Conservation (phyloP, 371 early-diverging fungal species). For the Lichtheimia hyalospora region DNA sequence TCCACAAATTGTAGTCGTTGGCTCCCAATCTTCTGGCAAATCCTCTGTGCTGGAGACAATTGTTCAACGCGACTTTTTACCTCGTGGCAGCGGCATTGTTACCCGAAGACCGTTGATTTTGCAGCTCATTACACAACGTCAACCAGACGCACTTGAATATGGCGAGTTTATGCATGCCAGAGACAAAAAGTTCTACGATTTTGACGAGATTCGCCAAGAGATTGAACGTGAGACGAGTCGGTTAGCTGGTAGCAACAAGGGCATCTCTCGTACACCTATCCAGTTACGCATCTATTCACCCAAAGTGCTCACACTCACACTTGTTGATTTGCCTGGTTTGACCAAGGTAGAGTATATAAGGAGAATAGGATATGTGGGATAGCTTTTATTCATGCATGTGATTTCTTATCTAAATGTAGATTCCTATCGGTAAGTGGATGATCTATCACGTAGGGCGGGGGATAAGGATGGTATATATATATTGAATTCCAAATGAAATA, state of each 20-base stretch:
- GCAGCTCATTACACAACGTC: constrained; percentile 76
- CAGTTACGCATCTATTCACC: constrained; percentile 86
- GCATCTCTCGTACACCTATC: constrained; percentile 84
- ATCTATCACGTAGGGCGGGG: too few species aligned
- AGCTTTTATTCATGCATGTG: not conserved
- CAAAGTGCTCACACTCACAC: constrained; percentile 87
- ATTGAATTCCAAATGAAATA: constrained; percentile 14
- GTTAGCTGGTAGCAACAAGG: constrained; percentile 86
- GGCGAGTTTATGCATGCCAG: constrained; percentile 83
- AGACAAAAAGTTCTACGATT: constrained; percentile 78
- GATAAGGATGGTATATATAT: too few species aligned
- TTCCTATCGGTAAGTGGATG: constrained; percentile 17
- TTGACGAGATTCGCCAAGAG: constrained; percentile 83
- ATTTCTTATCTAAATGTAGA: constrained; percentile 1
- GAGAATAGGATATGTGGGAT: not conserved
- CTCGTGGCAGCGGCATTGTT: constrained; percentile 91
- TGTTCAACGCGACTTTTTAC: constrained; percentile 89
- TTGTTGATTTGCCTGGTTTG: constrained; percentile 94
- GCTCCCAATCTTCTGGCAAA: constrained; percentile 90
- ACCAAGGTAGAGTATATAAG: constrained; percentile 64
- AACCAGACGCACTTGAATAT: constrained; percentile 42
- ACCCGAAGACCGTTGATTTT: constrained; percentile 91
- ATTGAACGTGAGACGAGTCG: constrained; percentile 89
- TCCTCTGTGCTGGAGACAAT: constrained; percentile 93
- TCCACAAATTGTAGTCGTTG: constrained; percentile 91